Evolutionary conservation across 306 rosid species (phyloP).

Genomic region (Gleditsia sinensis): DNA sequence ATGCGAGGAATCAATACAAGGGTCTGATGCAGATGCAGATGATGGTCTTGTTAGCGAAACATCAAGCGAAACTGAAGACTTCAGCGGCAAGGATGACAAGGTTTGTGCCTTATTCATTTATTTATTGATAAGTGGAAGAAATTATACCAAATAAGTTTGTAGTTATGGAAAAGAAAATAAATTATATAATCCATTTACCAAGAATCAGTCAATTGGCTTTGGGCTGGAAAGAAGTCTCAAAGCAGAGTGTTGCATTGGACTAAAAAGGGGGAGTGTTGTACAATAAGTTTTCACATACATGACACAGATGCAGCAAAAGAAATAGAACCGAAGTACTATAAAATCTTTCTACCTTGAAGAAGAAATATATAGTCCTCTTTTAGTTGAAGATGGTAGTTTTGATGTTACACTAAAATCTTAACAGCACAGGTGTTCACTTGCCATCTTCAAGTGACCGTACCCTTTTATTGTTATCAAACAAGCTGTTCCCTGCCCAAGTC

Average conservation of each 20-base stretch:
- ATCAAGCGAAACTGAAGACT: constrained; percentile 55
- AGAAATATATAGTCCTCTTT: background rate
- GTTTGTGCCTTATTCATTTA: constrained; percentile 42
- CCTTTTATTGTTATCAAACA: background rate
- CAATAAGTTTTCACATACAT: constrained; percentile 4
- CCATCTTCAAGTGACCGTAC: constrained; percentile 2
- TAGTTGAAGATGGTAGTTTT: background rate
- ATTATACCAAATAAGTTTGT: constrained; percentile 7
- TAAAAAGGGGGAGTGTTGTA: background rate
- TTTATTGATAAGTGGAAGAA: constrained; percentile 26
- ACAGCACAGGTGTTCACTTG: constrained; percentile 13
- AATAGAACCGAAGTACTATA: background rate
- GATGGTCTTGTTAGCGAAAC: constrained; percentile 57
- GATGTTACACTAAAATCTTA: constrained; percentile 11
- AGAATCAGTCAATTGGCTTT: background rate
- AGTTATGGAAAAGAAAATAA: constrained; percentile 8
- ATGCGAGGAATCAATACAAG: constrained; percentile 53
- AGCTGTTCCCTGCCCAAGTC: constrained; percentile 10
- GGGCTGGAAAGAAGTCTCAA: constrained; percentile 14
- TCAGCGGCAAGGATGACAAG: constrained; percentile 56
- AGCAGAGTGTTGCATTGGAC: constrained; percentile 1
- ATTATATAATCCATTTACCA: background rate
- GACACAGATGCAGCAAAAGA: background rate
- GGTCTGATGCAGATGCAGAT: constrained; percentile 52
- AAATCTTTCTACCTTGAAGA: background rate